phyloP scores from a whole-genome alignment of 169 alveolate species.

The Plasmodium gonderi region DNA sequence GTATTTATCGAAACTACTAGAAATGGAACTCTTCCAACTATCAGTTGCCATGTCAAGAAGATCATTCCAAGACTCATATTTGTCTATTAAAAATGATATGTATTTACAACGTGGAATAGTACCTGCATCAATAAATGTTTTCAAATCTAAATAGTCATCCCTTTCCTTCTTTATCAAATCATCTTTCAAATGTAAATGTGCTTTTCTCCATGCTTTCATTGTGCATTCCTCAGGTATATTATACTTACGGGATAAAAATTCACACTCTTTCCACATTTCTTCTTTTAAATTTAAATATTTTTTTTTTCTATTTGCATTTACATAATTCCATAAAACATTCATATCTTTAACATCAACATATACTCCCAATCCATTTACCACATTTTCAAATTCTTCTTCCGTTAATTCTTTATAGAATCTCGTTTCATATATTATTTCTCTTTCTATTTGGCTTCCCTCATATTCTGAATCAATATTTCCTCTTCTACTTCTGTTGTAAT shows the following conservation, averaged over 20 bases:
- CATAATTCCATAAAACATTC: constrained; percentile 18
- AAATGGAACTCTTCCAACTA: not conserved
- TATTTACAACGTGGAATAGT: constrained; percentile 4
- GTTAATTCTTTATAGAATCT: not conserved
- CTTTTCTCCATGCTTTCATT: constrained; percentile 18
- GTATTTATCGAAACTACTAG: constrained; percentile 1
- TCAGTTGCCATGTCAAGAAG: not conserved
- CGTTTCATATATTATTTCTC: not conserved
- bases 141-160: constrained; percentile 11
- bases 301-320: not conserved
- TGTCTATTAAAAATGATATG: constrained; percentile 12
- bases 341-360: not conserved
- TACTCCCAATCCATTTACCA: not conserved
- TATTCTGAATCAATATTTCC: not conserved
- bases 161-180: not conserved
- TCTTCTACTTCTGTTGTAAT: not conserved
- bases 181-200: not conserved
- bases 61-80: constrained; percentile 14
- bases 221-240: constrained; percentile 19
- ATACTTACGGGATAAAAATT: not conserved
- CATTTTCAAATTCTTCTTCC: constrained; percentile 5
- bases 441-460: not conserved
- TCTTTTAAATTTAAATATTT: constrained; percentile 15
- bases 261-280: constrained; percentile 21
- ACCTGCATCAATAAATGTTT: constrained; percentile 3